Percentiles rank a stretch among this genome's conserved stretches.
Conservation (phyloP, 805 yeast genomes). For the Hermanozyma aechmeae region DNA sequence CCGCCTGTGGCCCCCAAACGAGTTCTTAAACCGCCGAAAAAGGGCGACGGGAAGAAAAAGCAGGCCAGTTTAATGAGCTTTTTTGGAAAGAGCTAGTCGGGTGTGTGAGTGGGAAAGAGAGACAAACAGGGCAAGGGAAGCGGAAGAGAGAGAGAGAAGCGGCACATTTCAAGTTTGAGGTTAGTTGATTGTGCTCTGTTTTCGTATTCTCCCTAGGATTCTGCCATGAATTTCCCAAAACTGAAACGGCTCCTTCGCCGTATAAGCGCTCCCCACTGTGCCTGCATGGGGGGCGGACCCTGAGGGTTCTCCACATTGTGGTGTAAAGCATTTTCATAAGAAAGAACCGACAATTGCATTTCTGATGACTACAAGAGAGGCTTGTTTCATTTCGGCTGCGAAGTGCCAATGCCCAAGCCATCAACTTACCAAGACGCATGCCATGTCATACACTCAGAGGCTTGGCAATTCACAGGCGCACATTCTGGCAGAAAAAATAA, state of each 20-base stretch:
- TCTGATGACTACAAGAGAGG: too few relatives aligned
- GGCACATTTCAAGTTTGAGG: too few relatives aligned
- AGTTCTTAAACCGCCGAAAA: constrained; percentile 1
- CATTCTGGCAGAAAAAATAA: neutral
- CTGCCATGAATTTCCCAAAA: neutral
- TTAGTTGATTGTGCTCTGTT: too few relatives aligned
- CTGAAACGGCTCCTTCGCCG: neutral
- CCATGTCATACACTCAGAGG: neutral
- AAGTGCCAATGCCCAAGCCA: too few relatives aligned
- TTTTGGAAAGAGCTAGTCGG: constrained; percentile 27
- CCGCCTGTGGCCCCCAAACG: neutral
- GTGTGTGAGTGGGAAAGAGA: neutral
- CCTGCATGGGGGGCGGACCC: too few relatives aligned
- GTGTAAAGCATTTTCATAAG: too few relatives aligned
- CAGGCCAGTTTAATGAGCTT: constrained; percentile 41
- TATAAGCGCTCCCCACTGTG: neutral
- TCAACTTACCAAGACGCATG: too few relatives aligned
- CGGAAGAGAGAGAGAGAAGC: neutral
- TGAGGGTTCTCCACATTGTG: too few relatives aligned
- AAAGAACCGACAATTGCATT: too few relatives aligned
- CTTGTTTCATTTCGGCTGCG: too few relatives aligned
- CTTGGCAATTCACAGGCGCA: neutral
- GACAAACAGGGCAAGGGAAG: neutral
- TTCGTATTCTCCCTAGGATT: neutral
- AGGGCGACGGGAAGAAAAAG: constrained; percentile 18